Evolutionary conservation across 31 red algal species (phyloP).

Genomic region (Bonnemaisonia californica): DNA sequence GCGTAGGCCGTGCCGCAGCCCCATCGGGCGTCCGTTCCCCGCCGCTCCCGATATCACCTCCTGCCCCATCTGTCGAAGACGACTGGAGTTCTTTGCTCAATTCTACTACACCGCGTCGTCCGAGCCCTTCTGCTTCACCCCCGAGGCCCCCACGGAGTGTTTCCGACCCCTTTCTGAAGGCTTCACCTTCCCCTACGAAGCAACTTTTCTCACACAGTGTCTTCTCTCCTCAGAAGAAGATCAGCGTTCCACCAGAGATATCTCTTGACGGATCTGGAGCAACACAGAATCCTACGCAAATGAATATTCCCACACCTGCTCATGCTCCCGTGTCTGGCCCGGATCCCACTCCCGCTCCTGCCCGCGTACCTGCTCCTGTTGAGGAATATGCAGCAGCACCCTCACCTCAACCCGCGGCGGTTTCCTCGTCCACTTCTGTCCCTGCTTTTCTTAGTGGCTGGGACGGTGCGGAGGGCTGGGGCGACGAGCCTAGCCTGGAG

Average conservation of each 20-base stretch:
- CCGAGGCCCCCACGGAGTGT: neutral
- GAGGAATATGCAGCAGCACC: neutral
- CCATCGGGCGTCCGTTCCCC: constrained; percentile 9
- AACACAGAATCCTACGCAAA: neutral
- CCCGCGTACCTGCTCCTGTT: constrained; percentile 1
- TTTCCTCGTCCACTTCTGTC: constrained; percentile 16
- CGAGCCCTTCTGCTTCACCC: constrained; percentile 1
- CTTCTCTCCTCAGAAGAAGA: neutral
- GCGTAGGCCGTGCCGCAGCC: constrained; percentile 8
- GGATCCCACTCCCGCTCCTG: neutral
- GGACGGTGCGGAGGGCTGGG: constrained; percentile 60
- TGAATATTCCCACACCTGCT: neutral
- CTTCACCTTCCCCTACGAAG: constrained; percentile 8
- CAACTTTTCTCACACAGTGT: neutral
- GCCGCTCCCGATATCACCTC: constrained; percentile 23
- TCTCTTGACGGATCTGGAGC: neutral
- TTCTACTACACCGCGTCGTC: constrained; percentile 34
- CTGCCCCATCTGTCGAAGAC: constrained; percentile 13
- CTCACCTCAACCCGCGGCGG: neutral
- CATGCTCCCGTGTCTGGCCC: neutral
- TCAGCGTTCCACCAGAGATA: neutral
- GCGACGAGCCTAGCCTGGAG: constrained; percentile 35
- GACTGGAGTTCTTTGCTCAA: constrained; percentile 48
- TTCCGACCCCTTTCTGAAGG: neutral
- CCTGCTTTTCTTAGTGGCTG: constrained; percentile 50